These are phyloP conservation scores for Omphalotus guepiniiformis DNA, from an alignment of 768 basidiomycete species.

Conservation along the genomic window DNA sequence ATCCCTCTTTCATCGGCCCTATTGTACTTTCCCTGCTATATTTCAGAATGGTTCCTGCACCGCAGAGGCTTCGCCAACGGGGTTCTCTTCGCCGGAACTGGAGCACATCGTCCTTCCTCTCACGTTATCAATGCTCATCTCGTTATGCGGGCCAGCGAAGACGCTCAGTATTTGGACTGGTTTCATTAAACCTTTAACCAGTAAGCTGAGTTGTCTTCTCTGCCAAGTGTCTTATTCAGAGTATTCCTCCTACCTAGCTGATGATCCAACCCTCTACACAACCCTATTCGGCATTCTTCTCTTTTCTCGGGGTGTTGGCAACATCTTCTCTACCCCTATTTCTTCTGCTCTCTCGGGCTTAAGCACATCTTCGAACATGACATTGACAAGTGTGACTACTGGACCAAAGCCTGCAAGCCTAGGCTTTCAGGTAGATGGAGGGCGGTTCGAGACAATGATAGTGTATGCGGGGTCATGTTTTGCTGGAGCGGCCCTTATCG, in stretches of 20 bases:
- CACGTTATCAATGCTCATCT: conserved; percentile 21
- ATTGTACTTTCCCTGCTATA: conserved; percentile 21
- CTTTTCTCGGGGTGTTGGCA: conserved; percentile 21
- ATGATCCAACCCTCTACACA: conserved; percentile 16
- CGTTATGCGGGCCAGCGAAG: conserved; percentile 15
- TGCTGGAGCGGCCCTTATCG: conserved; percentile 20
- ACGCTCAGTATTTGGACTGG: conserved; percentile 23
- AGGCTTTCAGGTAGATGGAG: conserved; percentile 19
- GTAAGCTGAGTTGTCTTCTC: conserved; percentile 11
- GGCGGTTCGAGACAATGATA: conserved; percentile 22
- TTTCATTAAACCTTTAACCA: conserved; percentile 20
- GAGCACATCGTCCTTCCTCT: conserved; percentile 22
- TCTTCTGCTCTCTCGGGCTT: conserved; percentile 11
- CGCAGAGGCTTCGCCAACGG: conserved; percentile 28
- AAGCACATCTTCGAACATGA: not conserved
- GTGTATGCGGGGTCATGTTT: conserved; percentile 24
- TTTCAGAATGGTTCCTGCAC: conserved; percentile 29
- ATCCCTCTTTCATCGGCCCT: no score
- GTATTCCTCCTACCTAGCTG: no score
- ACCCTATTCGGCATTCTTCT: conserved; percentile 18
- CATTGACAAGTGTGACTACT: not conserved
- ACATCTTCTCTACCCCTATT: conserved; percentile 23
- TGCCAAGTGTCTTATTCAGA: no score
- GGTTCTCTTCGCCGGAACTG: conserved; percentile 26
- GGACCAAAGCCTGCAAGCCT: not conserved